Percentiles rank a stretch among this genome's conserved stretches.
phyloP scores from a whole-genome alignment of 371 early-diverging fungal genomes.

The Chytridiales sp. region DNA sequence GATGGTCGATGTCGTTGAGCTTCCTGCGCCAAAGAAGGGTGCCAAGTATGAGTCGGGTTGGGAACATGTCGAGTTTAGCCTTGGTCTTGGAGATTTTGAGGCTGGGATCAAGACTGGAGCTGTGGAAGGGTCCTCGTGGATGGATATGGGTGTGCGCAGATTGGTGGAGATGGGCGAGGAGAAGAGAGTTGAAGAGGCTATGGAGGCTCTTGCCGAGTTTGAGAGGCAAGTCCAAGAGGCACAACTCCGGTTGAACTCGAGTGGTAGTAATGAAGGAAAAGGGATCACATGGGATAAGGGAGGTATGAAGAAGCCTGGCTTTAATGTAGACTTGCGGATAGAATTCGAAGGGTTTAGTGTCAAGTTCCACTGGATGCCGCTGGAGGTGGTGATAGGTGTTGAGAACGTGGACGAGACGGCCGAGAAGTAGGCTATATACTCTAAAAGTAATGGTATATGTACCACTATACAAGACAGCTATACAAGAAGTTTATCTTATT shows the following conservation, averaged over 20 bases:
- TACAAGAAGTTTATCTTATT: too few relatives aligned
- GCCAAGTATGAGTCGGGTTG: slow-evolving; percentile 27
- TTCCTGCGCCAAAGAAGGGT: slow-evolving; percentile 37
- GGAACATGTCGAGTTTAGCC: slow-evolving; percentile 36
- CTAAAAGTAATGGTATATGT: too few relatives aligned
- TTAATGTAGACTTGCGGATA: slow-evolving; percentile 33
- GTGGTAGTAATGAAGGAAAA: too few relatives aligned
- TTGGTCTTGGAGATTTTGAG: too few relatives aligned
- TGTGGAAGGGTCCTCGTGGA: neutral
- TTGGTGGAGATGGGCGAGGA: neutral
- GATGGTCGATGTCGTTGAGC: slow-evolving; percentile 32
- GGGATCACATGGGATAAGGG: too few relatives aligned
- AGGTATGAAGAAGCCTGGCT: slow-evolving; percentile 25
- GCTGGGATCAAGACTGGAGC: too few relatives aligned
- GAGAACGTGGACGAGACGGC: too few relatives aligned
- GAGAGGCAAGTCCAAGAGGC: neutral
- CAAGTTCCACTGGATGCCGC: slow-evolving; percentile 38
- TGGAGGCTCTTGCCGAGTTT: slow-evolving; percentile 24
- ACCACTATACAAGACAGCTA: too few relatives aligned
- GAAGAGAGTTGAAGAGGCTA: neutral
- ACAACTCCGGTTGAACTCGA: slow-evolving; percentile 14
- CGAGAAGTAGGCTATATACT: too few relatives aligned
- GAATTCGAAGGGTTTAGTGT: slow-evolving; percentile 26
- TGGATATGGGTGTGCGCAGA: neutral
- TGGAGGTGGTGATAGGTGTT: slow-evolving; percentile 35